Percentiles rank a stretch among this genome's conserved stretches.
Conservation (phyloP, 371 early-diverging fungal species). For the Apophysomyces variabilis region DNA sequence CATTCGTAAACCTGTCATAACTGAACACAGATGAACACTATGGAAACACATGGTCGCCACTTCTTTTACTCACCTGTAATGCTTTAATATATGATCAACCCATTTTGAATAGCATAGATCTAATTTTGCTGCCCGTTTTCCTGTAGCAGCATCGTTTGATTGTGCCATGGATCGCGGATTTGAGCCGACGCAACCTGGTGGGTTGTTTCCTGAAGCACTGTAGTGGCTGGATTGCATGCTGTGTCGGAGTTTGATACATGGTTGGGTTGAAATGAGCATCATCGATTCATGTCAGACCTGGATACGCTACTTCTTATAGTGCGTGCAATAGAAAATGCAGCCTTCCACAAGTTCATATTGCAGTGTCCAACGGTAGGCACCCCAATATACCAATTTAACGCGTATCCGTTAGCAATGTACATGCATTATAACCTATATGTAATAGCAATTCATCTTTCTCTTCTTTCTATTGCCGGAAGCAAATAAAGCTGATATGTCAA, state of each 20-base stretch:
- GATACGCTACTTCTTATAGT: background rate
- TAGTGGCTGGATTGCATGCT: no score
- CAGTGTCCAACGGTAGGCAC: no score
- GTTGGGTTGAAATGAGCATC: no score
- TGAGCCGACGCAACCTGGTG: background rate
- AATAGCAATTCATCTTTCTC: no score
- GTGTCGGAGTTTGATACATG: no score
- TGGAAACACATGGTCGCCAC: background rate
- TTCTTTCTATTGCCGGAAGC: no score
- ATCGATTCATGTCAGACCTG: no score
- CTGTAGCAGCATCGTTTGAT: background rate
- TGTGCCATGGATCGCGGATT: slow-evolving; percentile 3
- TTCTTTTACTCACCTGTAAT: background rate
- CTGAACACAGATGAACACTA: background rate
- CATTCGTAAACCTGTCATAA: background rate
- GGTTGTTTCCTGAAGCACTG: no score
- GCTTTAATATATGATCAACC: slow-evolving; percentile 3
- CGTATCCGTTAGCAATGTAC: no score
- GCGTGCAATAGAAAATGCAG: background rate
- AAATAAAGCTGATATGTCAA: no score
- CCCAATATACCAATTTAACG: no score
- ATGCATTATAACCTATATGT: no score
- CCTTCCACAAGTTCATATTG: background rate
- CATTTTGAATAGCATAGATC: slow-evolving; percentile 3
- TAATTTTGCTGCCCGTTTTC: slow-evolving; percentile 8